Evolutionary conservation across 148 eudicot genomes (phyloP), one percentile per base, ranked within the genome.

Genomic region (Tetragonia tetragonoides): DNA sequence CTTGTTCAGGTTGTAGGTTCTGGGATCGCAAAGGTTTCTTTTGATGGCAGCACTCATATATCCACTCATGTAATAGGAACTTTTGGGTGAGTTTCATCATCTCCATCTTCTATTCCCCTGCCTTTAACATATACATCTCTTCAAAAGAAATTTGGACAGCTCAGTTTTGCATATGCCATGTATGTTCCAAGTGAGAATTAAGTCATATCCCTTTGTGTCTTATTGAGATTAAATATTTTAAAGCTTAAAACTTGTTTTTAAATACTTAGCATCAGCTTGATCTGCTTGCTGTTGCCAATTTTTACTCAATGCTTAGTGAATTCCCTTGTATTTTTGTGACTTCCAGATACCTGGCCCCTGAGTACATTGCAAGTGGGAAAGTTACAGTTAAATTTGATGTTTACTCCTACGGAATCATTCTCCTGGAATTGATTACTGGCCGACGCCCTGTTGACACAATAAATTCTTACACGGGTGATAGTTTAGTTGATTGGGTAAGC

Each of bases 21-120:
- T 86, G 99, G 99, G 78, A 91, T 95, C 44, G 97, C 99, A 54
- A 95, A 93, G 88, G 59, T 95, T 56, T 74, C 94, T 76, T 88
- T 92, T 68, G 99, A 95, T 39, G 85, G 79, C 69, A 86, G 90
- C 76, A 96, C 99, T 78, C 99, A 96, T 78, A 83, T 96, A 75
- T 96, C 99, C 61, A 96, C 99, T 14, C 86, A 97, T 60, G 99
- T 96, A 77, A 96, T 96, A 98, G 99, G 98, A 75, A 96, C 99
- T 66, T 96, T 96, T 64, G 99, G 99, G 99, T 96, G 86, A 57
- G 93, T 78, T 34, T 73, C 42, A 23, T 78, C 49, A 61, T 56
- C 54, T 38, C 17, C 38, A 51, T 70, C 49, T 49, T 73, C 37
- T 38, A 2, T 11, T 70, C 80, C 18, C 14, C 59, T 47, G 28